Base-by-base conservation (phyloP, 164 flowering plant species). In the Aristolochia contorta region DNA sequence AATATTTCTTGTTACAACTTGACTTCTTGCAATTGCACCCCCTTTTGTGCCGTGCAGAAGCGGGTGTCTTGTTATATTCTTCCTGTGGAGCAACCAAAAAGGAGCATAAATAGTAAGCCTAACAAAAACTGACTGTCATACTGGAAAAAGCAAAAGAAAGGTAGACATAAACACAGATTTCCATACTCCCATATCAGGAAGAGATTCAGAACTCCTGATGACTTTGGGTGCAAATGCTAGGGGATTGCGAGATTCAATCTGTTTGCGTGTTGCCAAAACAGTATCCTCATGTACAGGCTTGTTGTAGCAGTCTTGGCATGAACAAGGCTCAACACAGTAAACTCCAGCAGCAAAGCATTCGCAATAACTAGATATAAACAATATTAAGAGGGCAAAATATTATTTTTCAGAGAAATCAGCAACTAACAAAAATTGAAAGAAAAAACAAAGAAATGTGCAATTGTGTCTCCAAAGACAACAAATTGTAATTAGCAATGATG, bases 21-120 rank as follows among this genome's bases (percentile, higher is more conserved):
- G 97, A 94, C 75, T 91, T 93, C 80, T 90, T 94, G 89, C 99
- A 94, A 75, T 94, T 94, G 86, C 99, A 94, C 58, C 99, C 99
- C 74, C 96, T 75, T 75, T 91, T 94, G 66, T 94, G 99, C 7
- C 97, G 81, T 41, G 97, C 97, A 19, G 97, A 88, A 75, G 93
- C 92, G 48, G 99, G 97, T 55, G 96, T 88, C 70, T 78, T 84
- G 72, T 68, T 82, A 46, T 78, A 66, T 49, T 88, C 95, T 47
- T 88, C 99, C 97, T 93, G 77, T 69, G 75, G 56, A 19, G 48
- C 19, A 20, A 16, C 43, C 9, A 7, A 8, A 37, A 37, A 37
- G 43, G 12, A 37, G 43, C 43, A 7, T 8, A 1, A n/a, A 37
- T 37, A 7, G 7, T 37, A 27, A 27, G 30, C 30, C 30, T 27